These are phyloP conservation scores for Ulota crispa DNA, from an alignment of 225 moss, liverwort and hornwort species.

Conservation along the genomic window DNA sequence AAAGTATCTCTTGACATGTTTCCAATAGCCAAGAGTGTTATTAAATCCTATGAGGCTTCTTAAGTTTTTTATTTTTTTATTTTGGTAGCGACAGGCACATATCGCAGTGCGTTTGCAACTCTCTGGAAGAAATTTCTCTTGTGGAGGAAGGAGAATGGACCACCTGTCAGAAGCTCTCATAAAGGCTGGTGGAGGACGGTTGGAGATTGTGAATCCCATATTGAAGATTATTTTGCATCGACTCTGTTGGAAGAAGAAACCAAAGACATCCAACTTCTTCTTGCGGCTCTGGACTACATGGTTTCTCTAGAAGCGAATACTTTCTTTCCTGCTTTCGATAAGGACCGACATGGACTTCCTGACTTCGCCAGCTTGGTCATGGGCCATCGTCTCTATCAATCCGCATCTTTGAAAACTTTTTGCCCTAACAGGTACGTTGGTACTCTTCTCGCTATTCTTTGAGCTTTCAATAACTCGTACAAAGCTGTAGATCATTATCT, in stretches of 20 bases:
- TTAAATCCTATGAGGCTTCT: neutral
- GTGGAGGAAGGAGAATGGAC: slow-evolving; percentile 17
- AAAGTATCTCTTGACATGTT: neutral
- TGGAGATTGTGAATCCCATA: slow-evolving; percentile 38
- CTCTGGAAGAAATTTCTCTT: neutral
- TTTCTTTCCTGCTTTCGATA: slow-evolving; percentile 55
- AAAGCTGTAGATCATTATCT: neutral
- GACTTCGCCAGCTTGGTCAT: slow-evolving; percentile 43
- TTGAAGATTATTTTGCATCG: slow-evolving; percentile 22
- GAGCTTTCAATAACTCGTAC: no score
- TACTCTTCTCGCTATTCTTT: neutral
- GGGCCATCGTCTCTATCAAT: slow-evolving; percentile 56
- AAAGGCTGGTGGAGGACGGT: slow-evolving; percentile 58
- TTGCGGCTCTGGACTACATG: slow-evolving; percentile 48
- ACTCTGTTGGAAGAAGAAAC: slow-evolving; percentile 13
- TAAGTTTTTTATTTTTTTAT: neutral
- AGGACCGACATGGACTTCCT: slow-evolving; percentile 40
- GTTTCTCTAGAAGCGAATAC: slow-evolving; percentile 49
- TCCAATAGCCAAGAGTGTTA: neutral
- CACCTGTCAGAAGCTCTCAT: neutral
- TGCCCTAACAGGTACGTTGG: slow-evolving; percentile 39
- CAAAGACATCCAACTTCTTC: slow-evolving; percentile 22
- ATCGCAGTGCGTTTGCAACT: slow-evolving; percentile 4
- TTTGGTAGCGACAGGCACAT: neutral
- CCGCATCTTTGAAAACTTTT: slow-evolving; percentile 51